These are phyloP conservation scores for Metschnikowia hibisci DNA, from an alignment of 805 yeast genomes.

Conservation along the genomic window DNA sequence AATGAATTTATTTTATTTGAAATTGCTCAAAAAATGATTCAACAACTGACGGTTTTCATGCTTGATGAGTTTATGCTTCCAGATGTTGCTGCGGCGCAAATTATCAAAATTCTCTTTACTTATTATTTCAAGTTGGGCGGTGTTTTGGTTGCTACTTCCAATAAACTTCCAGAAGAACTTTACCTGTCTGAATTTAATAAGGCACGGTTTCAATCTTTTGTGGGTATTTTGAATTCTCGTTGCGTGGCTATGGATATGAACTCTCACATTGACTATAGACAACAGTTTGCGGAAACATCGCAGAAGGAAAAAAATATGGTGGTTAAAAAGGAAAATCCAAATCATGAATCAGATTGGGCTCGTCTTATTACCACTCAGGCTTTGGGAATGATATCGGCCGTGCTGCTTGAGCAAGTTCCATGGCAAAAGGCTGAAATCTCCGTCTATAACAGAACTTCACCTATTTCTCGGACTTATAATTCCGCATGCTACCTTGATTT, in stretches of 20 bases:
- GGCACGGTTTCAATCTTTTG: slow-evolving; percentile 53
- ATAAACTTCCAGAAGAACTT: slow-evolving; percentile 66
- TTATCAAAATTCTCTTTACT: slow-evolving; percentile 59
- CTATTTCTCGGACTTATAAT: slow-evolving; percentile 41
- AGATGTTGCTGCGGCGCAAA: slow-evolving; percentile 70
- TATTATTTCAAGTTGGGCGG: slow-evolving; percentile 73
- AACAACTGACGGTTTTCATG: slow-evolving; percentile 53
- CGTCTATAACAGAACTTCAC: slow-evolving; percentile 55
- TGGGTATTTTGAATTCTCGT: slow-evolving; percentile 51
- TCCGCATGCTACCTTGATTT: slow-evolving; percentile 48
- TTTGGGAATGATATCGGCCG: slow-evolving; percentile 8
- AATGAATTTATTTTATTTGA: slow-evolving; percentile 65
- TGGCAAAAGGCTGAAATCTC: slow-evolving; percentile 29
- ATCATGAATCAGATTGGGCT: slow-evolving; percentile 34
- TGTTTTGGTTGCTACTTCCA: slow-evolving; percentile 69
- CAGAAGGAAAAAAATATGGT: slow-evolving; percentile 29
- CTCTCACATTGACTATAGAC: slow-evolving; percentile 54
- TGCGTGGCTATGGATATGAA: slow-evolving; percentile 63
- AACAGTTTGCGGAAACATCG: slow-evolving; percentile 21
- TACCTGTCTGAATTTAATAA: slow-evolving; percentile 64
- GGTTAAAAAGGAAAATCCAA: slow-evolving; percentile 21
- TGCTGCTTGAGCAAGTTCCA: slow-evolving; percentile 12
- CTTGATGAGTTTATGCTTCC: slow-evolving; percentile 77
- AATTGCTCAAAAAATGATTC: slow-evolving; percentile 61
- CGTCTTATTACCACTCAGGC: slow-evolving; percentile 25